phyloP scores from a whole-genome alignment of 352 stramenopile genomes.

The Hyaloperonospora arabidopsidis region DNA sequence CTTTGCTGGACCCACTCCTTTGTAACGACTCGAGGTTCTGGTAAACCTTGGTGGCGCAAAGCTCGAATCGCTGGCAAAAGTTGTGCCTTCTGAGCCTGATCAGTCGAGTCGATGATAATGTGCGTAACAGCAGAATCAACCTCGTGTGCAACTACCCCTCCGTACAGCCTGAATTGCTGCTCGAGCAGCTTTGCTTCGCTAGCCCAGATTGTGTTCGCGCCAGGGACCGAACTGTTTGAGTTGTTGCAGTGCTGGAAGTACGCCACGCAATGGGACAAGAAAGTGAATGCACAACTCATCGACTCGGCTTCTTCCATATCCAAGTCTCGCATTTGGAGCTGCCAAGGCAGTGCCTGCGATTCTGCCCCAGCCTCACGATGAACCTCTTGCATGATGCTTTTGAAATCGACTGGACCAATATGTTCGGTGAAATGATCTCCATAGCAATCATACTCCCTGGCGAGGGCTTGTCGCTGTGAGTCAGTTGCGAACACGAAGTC shows the following conservation, averaged over 20 bases:
- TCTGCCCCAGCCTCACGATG: slow-evolving; percentile 2
- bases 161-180: slow-evolving; percentile 55
- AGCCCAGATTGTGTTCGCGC: slow-evolving; percentile 13
- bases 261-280: slow-evolving; percentile 64
- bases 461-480: slow-evolving; percentile 37
- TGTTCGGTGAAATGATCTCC: slow-evolving; percentile 71
- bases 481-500: slow-evolving; percentile 75
- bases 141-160: slow-evolving; percentile 30
- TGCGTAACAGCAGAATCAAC: slow-evolving; percentile 57
- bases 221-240: slow-evolving; percentile 5
- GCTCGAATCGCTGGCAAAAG: slow-evolving; percentile 39
- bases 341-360: slow-evolving; percentile 31
- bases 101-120: slow-evolving; percentile 33
- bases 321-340: slow-evolving; percentile 34
- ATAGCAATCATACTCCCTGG: slow-evolving; percentile 64
- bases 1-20: slow-evolving; percentile 57
- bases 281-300: slow-evolving; percentile 63
- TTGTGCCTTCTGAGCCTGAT: slow-evolving; percentile 28
- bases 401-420: slow-evolving; percentile 39
- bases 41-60: slow-evolving; percentile 34
- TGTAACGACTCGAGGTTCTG: slow-evolving; percentile 50
- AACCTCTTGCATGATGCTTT: slow-evolving; percentile 42
- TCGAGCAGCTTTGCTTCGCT: slow-evolving; percentile 42
- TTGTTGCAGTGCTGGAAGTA: slow-evolving; percentile 34
- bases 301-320: slow-evolving; percentile 55